A percentile compares a stretch with the other conserved stretches of the same genome.
These are phyloP conservation scores for Orbilia javanica DNA, from an alignment of 2,329 filamentous ascomycete genomes.

Conservation along the genomic window DNA sequence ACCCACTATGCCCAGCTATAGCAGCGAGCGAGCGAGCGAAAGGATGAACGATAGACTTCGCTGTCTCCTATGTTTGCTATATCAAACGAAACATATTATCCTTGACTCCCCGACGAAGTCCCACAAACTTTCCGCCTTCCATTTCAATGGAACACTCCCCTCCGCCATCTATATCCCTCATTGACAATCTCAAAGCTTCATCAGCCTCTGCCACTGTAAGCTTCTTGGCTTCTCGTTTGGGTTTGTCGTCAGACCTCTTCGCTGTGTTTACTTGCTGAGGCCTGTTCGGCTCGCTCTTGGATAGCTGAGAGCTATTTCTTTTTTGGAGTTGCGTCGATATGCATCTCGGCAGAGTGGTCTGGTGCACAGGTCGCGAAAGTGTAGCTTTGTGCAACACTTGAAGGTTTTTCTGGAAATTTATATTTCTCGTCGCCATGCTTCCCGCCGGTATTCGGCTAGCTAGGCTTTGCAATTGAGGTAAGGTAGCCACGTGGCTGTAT, in stretches of 20 bases:
- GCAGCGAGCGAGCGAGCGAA: constrained; percentile 12
- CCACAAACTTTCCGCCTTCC: constrained; percentile 53
- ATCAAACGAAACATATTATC: constrained; percentile 56
- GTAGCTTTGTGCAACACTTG: neutral
- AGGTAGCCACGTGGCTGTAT: too few species aligned
- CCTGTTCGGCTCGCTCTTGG: neutral
- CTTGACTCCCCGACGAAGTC: constrained; percentile 41
- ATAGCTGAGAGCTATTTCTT: neutral
- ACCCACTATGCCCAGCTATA: neutral
- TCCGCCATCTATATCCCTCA: constrained; percentile 41
- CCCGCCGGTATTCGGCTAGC: neutral
- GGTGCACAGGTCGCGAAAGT: neutral
- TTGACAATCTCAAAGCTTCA: constrained; percentile 42
- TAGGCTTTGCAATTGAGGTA: neutral
- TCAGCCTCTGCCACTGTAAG: constrained; percentile 42
- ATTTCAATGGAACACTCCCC: constrained; percentile 46
- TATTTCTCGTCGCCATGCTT: neutral
- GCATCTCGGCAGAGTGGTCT: neutral
- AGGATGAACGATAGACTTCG: neutral
- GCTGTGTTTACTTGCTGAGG: neutral
- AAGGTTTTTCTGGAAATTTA: constrained; percentile 3
- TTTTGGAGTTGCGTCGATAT: neutral
- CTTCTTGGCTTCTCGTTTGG: constrained; percentile 12
- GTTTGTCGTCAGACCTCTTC: neutral
- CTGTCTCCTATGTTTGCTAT: constrained; percentile 4